phyloP scores from a whole-genome alignment of 768 basidiomycete species.

The Clitopilus hobsonii region DNA sequence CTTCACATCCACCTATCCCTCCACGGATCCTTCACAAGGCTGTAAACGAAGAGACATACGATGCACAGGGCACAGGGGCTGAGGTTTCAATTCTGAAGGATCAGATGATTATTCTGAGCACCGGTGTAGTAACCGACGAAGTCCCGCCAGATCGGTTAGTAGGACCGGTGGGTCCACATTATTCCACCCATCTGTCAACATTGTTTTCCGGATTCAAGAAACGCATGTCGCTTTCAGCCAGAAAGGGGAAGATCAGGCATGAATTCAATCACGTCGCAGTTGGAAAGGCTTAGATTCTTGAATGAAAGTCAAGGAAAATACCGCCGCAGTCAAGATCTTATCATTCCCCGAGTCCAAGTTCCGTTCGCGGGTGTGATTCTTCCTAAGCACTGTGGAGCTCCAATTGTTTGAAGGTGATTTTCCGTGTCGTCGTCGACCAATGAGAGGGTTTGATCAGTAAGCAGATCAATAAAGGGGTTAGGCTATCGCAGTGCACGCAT shows the following conservation, averaged over 20 bases:
- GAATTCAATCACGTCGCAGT: background rate
- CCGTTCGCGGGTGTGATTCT: too few species aligned
- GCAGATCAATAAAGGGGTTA: background rate
- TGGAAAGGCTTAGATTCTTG: background rate
- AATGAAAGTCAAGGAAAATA: background rate
- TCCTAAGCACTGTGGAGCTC: too few species aligned
- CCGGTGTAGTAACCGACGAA: background rate
- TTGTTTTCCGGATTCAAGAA: background rate
- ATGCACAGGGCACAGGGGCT: background rate
- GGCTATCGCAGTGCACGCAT: background rate
- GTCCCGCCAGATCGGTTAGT: background rate
- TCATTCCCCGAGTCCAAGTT: background rate
- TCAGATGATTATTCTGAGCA: background rate
- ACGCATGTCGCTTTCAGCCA: background rate
- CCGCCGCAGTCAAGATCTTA: background rate
- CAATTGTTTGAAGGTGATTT: background rate
- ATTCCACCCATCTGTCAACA: background rate
- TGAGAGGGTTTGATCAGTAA: background rate
- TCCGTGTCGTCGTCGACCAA: background rate
- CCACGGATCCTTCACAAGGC: background rate
- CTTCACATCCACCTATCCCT: background rate
- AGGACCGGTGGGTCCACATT: background rate
- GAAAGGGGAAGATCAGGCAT: background rate
- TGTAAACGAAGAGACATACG: background rate
- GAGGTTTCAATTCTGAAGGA: background rate